Base-by-base conservation (phyloP, 768 basidiomycete species). In the Boletus vinaceobasis region DNA sequence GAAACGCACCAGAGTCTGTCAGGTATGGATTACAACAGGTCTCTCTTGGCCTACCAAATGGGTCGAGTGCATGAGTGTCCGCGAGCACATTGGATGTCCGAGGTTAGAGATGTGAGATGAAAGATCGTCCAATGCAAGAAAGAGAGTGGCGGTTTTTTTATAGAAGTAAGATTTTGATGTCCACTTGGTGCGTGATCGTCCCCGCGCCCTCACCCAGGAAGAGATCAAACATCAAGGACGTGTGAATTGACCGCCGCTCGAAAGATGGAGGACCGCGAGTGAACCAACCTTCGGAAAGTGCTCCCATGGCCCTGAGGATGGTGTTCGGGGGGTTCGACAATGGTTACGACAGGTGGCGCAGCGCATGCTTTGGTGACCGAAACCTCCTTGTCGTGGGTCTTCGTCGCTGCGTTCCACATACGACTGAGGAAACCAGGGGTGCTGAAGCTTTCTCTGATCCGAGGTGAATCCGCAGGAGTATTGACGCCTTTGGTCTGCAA, bases 341-440 rank as follows among this genome's bases (percentile, higher is more conserved):
- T 60, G 33, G 62, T 67, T 45, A 67, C 60, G 4, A 60, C 48
- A 32, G 57, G 55, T 27, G 60, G 61, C 1, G 29, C 57, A 13
- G 40, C 37, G 15, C 58, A 57, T 26, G 47, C 32, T 33, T 58
- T 68, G 5, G 40, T 39, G 29, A 37, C 19, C 8, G 52, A 40
- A 46, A 40, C 53, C 10, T 70, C 64, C 62, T 60, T 70, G 53
- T 76, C 71, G 40, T 65, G 69, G 3, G 58, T 60, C 64, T 79
- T 78, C 26, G 71, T 79, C 47, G 84, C 83, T 11, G 80, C 83
- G 35, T 80, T 87, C 84, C 87, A 88, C 84, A 89, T 87, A 29
- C 87, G 78, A 60, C 83, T 87, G 46, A 88, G 73, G 66, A 89
- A 86, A 23, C 71, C 43, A 64, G 78, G 74, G 59, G 75, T 72